Base-by-base conservation (phyloP, 352 stramenopile genomes). In the Phytophthora ramorum region DNA sequence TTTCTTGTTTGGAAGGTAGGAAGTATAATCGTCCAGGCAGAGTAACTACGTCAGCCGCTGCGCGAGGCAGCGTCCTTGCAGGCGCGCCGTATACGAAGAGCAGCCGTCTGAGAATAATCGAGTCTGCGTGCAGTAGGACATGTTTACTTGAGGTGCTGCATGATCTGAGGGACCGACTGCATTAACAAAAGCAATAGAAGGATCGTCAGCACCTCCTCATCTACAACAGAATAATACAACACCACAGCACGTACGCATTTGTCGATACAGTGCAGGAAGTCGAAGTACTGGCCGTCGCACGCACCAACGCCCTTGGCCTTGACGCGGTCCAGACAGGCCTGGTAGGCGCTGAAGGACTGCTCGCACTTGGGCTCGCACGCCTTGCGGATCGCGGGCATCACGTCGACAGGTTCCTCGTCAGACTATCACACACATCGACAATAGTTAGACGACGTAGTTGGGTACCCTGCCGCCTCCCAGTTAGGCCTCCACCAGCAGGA, bases 251-350 rank as follows among this genome's bases (percentile, higher is more conserved):
- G 49, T 91, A 97, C 91, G 78, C 95, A 98, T 88, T 97, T 91
- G 78, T 98, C 95, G 55, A 98, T 89, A 77, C 95, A 98, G 83
- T 98, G 90, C 67, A 98, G 82, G 64, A 93, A 91, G 77, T 98
- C 96, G 69, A 98, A 98, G 78, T 98, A 98, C 85, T 98, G 97
- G 67, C 92, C 92, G 68, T 98, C 93, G 75, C 96, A 98, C 55
- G 91, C 85, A 34, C 93, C 94, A 35, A 98, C 90, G 49, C 91
- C 92, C 78, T 97, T 97, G 65, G 82, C 83, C 49, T 85, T 88
- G 66, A 98, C 96, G 63, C 96, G 90, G 62, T 95, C 80, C 46
- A 97, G 78, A 73, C 96, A 98, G 14, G 81, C 91, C 58, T 97
- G 83, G 78, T 98, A 98, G 68, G 89, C 87, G 66, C 87, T 84